Evolutionary conservation across 352 stramenopile genomes (phyloP), one percentile per base, ranked within the genome.

Genomic region (Globisporangium cederbergense): DNA sequence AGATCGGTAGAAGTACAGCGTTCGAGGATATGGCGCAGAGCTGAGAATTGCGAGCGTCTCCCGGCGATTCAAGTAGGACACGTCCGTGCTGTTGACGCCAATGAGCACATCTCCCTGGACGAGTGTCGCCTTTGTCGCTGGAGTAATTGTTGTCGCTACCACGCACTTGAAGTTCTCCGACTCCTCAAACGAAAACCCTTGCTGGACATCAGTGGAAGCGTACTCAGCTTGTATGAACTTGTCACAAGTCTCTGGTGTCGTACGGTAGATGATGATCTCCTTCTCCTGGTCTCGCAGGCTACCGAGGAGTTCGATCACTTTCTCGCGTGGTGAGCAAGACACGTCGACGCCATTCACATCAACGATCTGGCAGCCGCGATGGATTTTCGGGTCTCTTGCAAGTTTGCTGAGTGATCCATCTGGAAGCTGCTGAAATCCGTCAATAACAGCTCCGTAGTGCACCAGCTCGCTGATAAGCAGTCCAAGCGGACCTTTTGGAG

Each of bases 341-440:
- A 87, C 76, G 30, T 87, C 77, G 4, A 54, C 49, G n/a, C 68
- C 74, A 58, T 90, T 88, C 22, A 90, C 73, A 47, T 70, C 66
- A 45, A 90, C 53, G 42, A 90, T 79, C 32, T 81, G 79, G 36
- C 78, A 87, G 1, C 81, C 78, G 9, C 77, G 67, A 66, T 90
- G 74, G 49, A 86, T 68, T 25, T 71, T 67, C 6, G 67, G 58
- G 43, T 81, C 54, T 20, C 54, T 61, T 18, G 71, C 71, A 1
- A 88, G 62, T 18, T 73, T 72, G 10, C 75, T 83, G 46, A 65
- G 60, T 0, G 73, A 73, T 16, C 75, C 75, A 25, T 86, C 74
- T 0, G 67, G 65, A 14, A 86, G 66, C 7, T 51, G 59, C 53
- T 83, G 75, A 40, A 88, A 84, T 4, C 61, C 72, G 18, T 86